Evolutionary conservation across 768 basidiomycete species (phyloP).

Genomic region (Amanita pseudoporphyria): DNA sequence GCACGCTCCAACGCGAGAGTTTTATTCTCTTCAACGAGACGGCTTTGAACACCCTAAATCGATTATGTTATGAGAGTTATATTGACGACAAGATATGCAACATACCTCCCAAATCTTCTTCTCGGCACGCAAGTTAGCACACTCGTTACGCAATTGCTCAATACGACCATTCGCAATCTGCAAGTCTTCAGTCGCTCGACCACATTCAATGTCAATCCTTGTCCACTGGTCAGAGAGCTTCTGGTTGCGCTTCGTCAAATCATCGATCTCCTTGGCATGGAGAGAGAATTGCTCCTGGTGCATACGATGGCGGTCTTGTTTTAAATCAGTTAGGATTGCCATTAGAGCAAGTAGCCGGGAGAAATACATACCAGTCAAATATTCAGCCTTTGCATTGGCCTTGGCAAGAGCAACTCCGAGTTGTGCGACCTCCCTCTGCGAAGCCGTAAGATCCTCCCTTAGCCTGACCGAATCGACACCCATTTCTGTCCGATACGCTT

Average conservation of each 20-base stretch:
- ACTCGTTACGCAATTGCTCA: constrained; percentile 79
- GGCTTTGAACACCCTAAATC: constrained; percentile 63
- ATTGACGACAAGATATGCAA: not conserved
- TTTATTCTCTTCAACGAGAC: constrained; percentile 82
- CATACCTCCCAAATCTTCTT: constrained; percentile 88
- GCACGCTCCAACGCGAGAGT: constrained; percentile 72
- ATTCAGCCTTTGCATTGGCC: constrained; percentile 75
- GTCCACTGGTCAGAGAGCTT: constrained; percentile 67
- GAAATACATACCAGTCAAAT: constrained; percentile 51
- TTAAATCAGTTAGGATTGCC: not conserved
- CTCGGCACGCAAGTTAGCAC: constrained; percentile 83
- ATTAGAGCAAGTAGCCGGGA: not conserved
- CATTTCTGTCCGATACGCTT: constrained; percentile 73
- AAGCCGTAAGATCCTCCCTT: constrained; percentile 54
- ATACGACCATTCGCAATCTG: constrained; percentile 45
- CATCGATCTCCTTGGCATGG: constrained; percentile 57
- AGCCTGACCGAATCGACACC: constrained; percentile 63
- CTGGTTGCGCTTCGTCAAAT: constrained; percentile 56
- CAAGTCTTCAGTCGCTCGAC: constrained; percentile 59
- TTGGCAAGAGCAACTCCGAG: constrained; percentile 67
- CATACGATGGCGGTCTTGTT: constrained; percentile 58
- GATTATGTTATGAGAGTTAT: not conserved
- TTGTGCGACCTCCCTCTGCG: constrained; percentile 62
- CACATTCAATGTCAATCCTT: constrained; percentile 66
- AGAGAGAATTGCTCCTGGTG: constrained; percentile 57